phyloP scores from a whole-genome alignment of 2,329 filamentous ascomycete genomes.

The Fusarium robinianum region DNA sequence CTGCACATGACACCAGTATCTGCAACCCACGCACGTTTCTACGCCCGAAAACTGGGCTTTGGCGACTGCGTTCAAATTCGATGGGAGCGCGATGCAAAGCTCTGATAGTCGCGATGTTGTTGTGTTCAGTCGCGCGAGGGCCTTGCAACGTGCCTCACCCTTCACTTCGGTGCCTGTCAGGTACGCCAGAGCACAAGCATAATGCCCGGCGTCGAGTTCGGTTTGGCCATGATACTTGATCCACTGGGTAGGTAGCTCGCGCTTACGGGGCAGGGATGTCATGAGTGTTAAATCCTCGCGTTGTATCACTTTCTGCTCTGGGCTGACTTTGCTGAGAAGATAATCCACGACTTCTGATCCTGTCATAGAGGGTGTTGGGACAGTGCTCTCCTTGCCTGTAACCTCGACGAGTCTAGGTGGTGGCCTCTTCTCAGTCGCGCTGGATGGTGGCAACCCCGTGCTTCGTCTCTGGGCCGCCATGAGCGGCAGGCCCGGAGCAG shows the following conservation, averaged over 20 bases:
- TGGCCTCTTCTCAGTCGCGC: conserved; percentile 2
- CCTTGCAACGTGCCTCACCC: conserved; percentile 25
- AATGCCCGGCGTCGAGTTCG: conserved; percentile 29
- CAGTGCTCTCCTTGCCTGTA: not conserved
- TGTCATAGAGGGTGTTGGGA: not conserved
- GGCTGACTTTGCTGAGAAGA: conserved; percentile 29
- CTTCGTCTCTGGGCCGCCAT: conserved; percentile 10
- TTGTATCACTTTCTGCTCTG: conserved; percentile 21
- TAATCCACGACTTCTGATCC: conserved; percentile 22
- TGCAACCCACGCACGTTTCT: conserved; percentile 39
- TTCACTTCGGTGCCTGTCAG: conserved; percentile 37
- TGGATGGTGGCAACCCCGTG: not conserved
- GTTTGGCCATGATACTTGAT: conserved; percentile 26
- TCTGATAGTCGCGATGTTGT: conserved; percentile 30
- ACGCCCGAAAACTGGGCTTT: conserved; percentile 27
- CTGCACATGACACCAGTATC: conserved; percentile 36
- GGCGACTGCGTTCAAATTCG: conserved; percentile 19
- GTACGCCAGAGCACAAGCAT: conserved; percentile 41
- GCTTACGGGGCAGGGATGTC: conserved; percentile 26
- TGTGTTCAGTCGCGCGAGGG: conserved; percentile 2
- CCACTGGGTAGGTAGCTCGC: conserved; percentile 37
- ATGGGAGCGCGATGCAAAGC: conserved; percentile 37
- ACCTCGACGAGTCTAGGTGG: not conserved
- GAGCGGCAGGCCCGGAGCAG: conserved; percentile 18
- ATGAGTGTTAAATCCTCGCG: conserved; percentile 36